Base-by-base conservation (phyloP, 768 basidiomycete genomes). In the Termitomyces sp. region DNA sequence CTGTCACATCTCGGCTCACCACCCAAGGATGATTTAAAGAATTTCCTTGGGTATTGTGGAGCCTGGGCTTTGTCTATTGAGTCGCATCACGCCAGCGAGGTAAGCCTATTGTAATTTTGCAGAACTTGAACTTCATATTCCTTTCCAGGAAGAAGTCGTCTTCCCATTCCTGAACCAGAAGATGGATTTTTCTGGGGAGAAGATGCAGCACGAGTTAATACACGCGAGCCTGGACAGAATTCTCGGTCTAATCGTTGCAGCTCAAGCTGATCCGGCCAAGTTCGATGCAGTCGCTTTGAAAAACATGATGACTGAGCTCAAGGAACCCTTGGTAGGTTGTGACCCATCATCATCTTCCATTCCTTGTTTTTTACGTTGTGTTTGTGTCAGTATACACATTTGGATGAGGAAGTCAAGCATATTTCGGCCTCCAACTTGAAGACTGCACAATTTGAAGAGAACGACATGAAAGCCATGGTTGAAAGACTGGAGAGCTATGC, bases 1-100 rank as follows among this genome's bases (percentile, higher is more conserved):
- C 29, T 74, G 23, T 60, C 65, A 4, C 66, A 65, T 53, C 72
- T 77, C 19, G 72, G 70, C 23, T 58, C 70, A 17, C 73, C 72
- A 1, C 75, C 75, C 0, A 56, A 54, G 12, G 61, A 72, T 49
- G 75, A 75, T 56, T 65, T 76, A 21, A 48, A 59, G 32, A 77
- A 77, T 61, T 77, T 77, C 54, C 61, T 78, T 9, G 73, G 74
- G 0, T 75, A 77, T 47, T 72, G 72, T 54, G 65, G 70, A 52
- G 71, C 73, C 4, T 77, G 75, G 74, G 71, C 65, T 2, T 53
- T 62, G 34, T 62, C 69, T 12, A 70, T 78, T 25, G 69, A 65
- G 19, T 62, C 64, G 5, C 75, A 77, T 57, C 75, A 77, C 56
- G 62, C 70, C 23, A 67, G 65, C 29, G 75, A 77, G 62, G 73